These are phyloP conservation scores for Dothiorella sarmentorum DNA, from an alignment of 2,329 filamentous ascomycete species.

Conservation along the genomic window DNA sequence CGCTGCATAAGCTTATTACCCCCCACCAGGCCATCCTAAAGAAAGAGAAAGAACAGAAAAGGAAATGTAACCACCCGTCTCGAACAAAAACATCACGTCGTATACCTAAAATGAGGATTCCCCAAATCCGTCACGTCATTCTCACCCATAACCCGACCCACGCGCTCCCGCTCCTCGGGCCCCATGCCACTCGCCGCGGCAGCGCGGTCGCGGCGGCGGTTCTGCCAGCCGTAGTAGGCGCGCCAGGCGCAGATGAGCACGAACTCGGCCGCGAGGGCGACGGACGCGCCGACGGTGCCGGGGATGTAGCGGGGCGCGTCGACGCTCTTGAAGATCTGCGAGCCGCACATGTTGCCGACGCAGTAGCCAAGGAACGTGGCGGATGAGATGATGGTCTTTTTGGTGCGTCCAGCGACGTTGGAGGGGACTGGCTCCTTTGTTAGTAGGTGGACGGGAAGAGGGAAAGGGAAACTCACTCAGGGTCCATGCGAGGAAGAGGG, in stretches of 20 bases:
- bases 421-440: slow-evolving; percentile 34
- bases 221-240: slow-evolving; percentile 40
- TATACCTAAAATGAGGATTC: slow-evolving; percentile 19
- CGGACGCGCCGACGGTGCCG: slow-evolving; percentile 40
- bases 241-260: slow-evolving; percentile 40
- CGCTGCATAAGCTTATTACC: too few relatives aligned
- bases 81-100: not conserved
- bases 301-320: slow-evolving; percentile 47
- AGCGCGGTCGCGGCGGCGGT: slow-evolving; percentile 29
- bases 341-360: slow-evolving; percentile 48
- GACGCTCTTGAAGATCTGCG: slow-evolving; percentile 44
- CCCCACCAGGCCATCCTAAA: too few relatives aligned
- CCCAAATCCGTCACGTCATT: slow-evolving; percentile 46
- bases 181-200: slow-evolving; percentile 33
- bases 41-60: too few relatives aligned
- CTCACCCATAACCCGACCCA: slow-evolving; percentile 51
- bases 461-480: slow-evolving; percentile 20
- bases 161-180: slow-evolving; percentile 45
- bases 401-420: slow-evolving; percentile 47
- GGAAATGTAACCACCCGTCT: too few relatives aligned
- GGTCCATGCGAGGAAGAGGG: slow-evolving; percentile 35
- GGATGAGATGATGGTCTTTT: slow-evolving; percentile 46
- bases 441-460: not conserved
- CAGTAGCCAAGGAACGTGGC: slow-evolving; percentile 48
- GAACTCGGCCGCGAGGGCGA: slow-evolving; percentile 29